Evolutionary conservation across 1,284 basidiomycete genomes (phyloP), one percentile per base, ranked within the genome.

Genomic region (Bondarzewia mesenterica): DNA sequence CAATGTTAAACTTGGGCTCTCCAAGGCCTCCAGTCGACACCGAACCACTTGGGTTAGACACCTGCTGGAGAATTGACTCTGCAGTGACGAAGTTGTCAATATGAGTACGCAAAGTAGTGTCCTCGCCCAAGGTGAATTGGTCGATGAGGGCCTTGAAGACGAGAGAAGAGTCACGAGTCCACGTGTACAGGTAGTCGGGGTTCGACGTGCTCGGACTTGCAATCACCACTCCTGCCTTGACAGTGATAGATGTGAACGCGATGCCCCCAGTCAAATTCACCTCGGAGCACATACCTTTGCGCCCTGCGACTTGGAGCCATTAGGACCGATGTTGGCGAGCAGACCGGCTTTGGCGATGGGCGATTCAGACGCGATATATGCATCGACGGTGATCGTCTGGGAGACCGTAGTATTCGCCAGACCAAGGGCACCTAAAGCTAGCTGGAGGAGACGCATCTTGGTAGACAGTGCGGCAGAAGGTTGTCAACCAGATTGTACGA

Each of bases 251-350:
- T 12, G n/a, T n/a, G n/a, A 32, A n/a, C n/a, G n/a, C n/a, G n/a
- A n/a, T n/a, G n/a, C n/a, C n/a, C n/a, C n/a, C n/a, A n/a, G n/a
- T n/a, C 36, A 37, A 15, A n/a, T 32, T 32, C 29, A n/a, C 12
- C 29, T 32, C n/a, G n/a, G n/a, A 21, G 37, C 29, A 56, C 59
- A 37, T 32, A 63, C 64, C 54, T 62, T 61, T 8, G 83, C 83
- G 40, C 82, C 83, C 5, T 68, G 63, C 4, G 76, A 70, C 59
- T 75, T 73, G 38, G 73, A 62, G 2, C 82, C 82, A 37, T 56
- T 53, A 2, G 81, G 65, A 2, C 84, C 84, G 53, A 87, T 82
- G 64, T 86, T 86, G 20, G 82, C 82, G 26, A 85, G 69, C 12
- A 83, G 45, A 4, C 72, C 77, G 1, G 74, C 72, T 56, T 79